Evolutionary conservation across 495 filamentous ascomycete species (phyloP).

Genomic region (Penicillium cinerascens): DNA sequence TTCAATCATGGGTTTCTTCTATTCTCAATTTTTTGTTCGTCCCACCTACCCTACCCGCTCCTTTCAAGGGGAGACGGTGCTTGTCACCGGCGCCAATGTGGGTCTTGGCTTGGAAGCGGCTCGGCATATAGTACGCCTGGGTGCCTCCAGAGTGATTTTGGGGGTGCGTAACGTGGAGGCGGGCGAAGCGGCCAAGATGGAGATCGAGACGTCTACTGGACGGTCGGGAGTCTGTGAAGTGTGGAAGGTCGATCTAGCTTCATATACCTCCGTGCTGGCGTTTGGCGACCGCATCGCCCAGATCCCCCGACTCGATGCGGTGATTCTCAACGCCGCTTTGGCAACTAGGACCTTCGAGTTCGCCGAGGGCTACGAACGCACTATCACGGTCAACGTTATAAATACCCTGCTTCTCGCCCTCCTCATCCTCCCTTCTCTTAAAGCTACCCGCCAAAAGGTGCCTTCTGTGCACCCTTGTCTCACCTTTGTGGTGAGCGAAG

Average conservation of each 20-base stretch:
- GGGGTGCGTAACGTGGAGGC: slow-evolving; percentile 49
- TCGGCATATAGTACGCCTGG: slow-evolving; percentile 43
- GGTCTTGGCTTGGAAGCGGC: slow-evolving; percentile 53
- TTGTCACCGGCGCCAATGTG: slow-evolving; percentile 52
- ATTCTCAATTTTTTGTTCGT: slow-evolving; percentile 44
- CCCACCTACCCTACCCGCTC: slow-evolving; percentile 30
- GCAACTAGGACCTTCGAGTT: slow-evolving; percentile 20
- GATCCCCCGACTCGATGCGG: slow-evolving; percentile 37
- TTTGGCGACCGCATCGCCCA: slow-evolving; percentile 39
- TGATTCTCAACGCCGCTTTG: slow-evolving; percentile 47
- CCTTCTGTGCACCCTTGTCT: slow-evolving; percentile 23
- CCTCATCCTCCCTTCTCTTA: slow-evolving; percentile 42
- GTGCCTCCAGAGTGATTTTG: slow-evolving; percentile 49
- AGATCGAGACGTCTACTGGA: slow-evolving; percentile 28
- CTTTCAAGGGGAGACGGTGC: slow-evolving; percentile 41
- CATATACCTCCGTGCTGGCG: slow-evolving; percentile 27
- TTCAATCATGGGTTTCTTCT: slow-evolving; percentile 30
- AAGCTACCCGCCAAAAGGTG: slow-evolving; percentile 23
- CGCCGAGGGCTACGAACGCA: slow-evolving; percentile 42
- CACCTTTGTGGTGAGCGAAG: slow-evolving; percentile 37
- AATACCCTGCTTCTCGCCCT: slow-evolving; percentile 44
- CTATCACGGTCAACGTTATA: slow-evolving; percentile 54
- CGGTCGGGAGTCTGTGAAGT: slow-evolving; percentile 44
- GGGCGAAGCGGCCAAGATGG: slow-evolving; percentile 39
- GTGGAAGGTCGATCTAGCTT: slow-evolving; percentile 54